Evolutionary conservation across 257 asterid species (phyloP), one percentile per base, ranked within the genome.

Genomic region (Sherardia arvensis): DNA sequence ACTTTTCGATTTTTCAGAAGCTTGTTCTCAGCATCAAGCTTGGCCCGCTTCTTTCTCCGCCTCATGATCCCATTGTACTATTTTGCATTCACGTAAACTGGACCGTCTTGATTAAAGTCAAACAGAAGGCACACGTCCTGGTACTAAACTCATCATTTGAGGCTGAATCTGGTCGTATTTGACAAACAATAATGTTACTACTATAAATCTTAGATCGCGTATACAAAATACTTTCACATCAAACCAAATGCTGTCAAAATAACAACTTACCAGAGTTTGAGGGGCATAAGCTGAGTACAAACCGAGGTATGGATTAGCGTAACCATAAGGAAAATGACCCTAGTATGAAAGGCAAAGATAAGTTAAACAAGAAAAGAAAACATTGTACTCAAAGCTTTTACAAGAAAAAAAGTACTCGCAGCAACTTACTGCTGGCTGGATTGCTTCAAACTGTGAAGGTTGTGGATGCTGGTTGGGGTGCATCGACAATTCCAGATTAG

Each of bases 21-120:
- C 73, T 83, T 85, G 85, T 92, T 89, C 61, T 87, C 95, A 51
- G 97, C 95, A 78, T 92, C 99, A n/a, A 89, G 95, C 83, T 85
- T 92, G 21, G 99, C 99, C 11, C 99, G 91, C 17, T 76, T 84
- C 69, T 87, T 95, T 43, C 99, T 83, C 76, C 99, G 81, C 64
- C 99, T 77, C 30, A 92, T 81, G 73, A 92, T 92, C 62, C 86
- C 97, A 61, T 84, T 85, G 71, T 89, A 92, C 79, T 92, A 97
- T 40, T 90, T n/a, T n/a, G n/a, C n/a, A n/a, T n/a, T n/a, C n/a
- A n/a, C n/a, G n/a, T n/a, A n/a, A n/a, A n/a, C n/a, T n/a, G n/a
- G n/a, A n/a, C n/a, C n/a, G n/a, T n/a, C n/a, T n/a, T n/a, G n/a
- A n/a, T n/a, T n/a, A n/a, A n/a, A n/a, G n/a, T n/a, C n/a, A n/a